Conservation (phyloP, 768 basidiomycete genomes). For the Lentinula sp. region DNA sequence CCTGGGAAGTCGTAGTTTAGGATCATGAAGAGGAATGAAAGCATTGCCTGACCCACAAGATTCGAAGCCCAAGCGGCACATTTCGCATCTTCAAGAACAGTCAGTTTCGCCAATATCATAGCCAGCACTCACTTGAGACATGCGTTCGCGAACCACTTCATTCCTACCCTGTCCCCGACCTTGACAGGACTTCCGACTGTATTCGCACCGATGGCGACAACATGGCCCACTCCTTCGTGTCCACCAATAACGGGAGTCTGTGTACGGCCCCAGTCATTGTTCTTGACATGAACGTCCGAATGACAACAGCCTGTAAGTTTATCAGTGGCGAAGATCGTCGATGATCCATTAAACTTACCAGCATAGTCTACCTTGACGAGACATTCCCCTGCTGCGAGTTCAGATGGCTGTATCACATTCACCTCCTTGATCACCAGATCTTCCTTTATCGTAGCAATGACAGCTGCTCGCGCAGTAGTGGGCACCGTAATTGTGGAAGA, state of each 20-base stretch:
- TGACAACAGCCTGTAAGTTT: slow-evolving; percentile 45
- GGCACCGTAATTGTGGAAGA: slow-evolving; percentile 20
- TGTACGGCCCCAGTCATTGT: slow-evolving; percentile 60
- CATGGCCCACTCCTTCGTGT: slow-evolving; percentile 72
- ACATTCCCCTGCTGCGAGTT: slow-evolving; percentile 58
- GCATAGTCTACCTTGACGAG: slow-evolving; percentile 68
- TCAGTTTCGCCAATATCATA: neutral
- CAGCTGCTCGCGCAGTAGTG: slow-evolving; percentile 29
- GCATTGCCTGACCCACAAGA: slow-evolving; percentile 16
- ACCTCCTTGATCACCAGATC: slow-evolving; percentile 30
- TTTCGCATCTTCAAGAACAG: slow-evolving; percentile 44
- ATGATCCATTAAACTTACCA: slow-evolving; percentile 28
- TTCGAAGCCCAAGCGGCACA: slow-evolving; percentile 65
- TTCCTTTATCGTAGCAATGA: slow-evolving; percentile 22
- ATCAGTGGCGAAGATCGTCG: neutral
- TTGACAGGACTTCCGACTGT: slow-evolving; percentile 44
- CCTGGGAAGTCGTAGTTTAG: slow-evolving; percentile 22
- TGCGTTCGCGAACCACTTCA: slow-evolving; percentile 58
- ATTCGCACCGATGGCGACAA: slow-evolving; percentile 72
- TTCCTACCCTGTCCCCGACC: slow-evolving; percentile 71
- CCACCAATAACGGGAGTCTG: slow-evolving; percentile 64
- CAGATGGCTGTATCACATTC: slow-evolving; percentile 51
- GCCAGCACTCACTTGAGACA: slow-evolving; percentile 27
- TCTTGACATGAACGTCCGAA: slow-evolving; percentile 66
- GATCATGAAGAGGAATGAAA: neutral